phyloP scores from a whole-genome alignment of 2,329 filamentous ascomycete species.

The Colletotrichum lupini region DNA sequence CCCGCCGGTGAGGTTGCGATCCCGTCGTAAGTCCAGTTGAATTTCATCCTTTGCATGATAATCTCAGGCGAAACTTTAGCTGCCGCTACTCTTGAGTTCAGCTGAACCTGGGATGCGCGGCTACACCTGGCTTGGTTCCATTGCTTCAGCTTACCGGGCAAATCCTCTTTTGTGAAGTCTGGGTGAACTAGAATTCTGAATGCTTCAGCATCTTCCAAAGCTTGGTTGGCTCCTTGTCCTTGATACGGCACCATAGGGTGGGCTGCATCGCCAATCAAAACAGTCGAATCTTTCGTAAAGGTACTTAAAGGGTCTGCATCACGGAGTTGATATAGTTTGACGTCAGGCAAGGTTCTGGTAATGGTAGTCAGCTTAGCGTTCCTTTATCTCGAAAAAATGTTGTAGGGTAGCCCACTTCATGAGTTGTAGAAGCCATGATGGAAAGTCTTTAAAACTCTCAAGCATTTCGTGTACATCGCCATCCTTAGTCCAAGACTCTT shows the following conservation, averaged over 20 bases:
- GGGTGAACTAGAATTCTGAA: not conserved
- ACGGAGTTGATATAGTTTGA: not conserved
- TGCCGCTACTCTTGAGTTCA: not conserved
- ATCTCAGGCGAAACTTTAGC: not conserved
- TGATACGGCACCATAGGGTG: constrained; percentile 18
- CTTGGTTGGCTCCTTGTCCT: constrained; percentile 16
- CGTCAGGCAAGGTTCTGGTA: not conserved
- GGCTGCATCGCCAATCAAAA: constrained; percentile 2
- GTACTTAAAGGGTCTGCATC: not conserved
- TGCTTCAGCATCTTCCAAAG: constrained; percentile 4
- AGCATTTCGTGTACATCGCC: not conserved
- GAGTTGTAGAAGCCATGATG: not conserved
- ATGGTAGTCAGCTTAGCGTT: not conserved
- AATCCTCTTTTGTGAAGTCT: not conserved
- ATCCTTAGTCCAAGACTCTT: not conserved
- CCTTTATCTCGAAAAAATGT: too few relatives aligned
- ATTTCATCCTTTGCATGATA: constrained; percentile 2
- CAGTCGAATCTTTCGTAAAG: not conserved
- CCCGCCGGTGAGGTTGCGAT: not conserved
- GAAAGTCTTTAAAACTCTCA: constrained; percentile 2
- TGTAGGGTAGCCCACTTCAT: not conserved
- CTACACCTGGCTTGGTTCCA: not conserved
- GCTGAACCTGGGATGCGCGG: not conserved
- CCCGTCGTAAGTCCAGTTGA: not conserved
- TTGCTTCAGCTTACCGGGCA: not conserved